Base-by-base conservation (phyloP, 768 basidiomycete genomes). In the Lactifluus pinguis region DNA sequence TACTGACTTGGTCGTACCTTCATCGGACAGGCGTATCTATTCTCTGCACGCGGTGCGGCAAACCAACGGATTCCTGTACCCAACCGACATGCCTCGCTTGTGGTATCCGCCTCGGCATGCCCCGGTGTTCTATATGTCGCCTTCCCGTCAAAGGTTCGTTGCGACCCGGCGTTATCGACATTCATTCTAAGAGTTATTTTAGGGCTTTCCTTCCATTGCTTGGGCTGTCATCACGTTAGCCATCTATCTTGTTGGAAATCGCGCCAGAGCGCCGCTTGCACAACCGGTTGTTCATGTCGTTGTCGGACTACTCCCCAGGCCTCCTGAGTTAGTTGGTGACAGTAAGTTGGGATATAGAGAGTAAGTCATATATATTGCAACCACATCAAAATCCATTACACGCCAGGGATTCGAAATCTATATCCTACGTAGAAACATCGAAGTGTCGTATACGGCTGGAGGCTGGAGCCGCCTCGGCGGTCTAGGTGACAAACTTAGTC, bases 101-200 rank as follows among this genome's bases (percentile, higher is more conserved):
- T 61, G 74, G 72, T 57, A 72, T 72, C 9, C 71, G 74, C n/a
- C 76, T 72, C 47, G 73, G 72, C 5, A 77, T 76, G 69, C 74
- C 83, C 2, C 72, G 72, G 6, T 92, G 90, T 68, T 81, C 87
- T 0, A 79, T 92, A 17, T 92, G 90, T 69, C 79, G 88, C 51
- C 78, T 92, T 34, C 85, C 87, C 6, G 83, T 86, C 59, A 87
- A 83, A 78, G 87, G 90, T 57, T 34, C 11, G 42, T 32, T 32
- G 34, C 13, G 4, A 11, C 8, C 21, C 17, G 4, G 14, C 15
- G 8, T 44, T 49, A 29, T 19, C 14, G 55, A 7, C 19, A 1
- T 45, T 45, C 19, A 17, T 21, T 21, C 36, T 53, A 9, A 49
- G 49, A 10, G n/a, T 45, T 19, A 9, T 51, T 49, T 6, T 53